These are phyloP conservation scores for Teratosphaeria destructans DNA, from an alignment of 2,329 filamentous ascomycete species.

Conservation along the genomic window DNA sequence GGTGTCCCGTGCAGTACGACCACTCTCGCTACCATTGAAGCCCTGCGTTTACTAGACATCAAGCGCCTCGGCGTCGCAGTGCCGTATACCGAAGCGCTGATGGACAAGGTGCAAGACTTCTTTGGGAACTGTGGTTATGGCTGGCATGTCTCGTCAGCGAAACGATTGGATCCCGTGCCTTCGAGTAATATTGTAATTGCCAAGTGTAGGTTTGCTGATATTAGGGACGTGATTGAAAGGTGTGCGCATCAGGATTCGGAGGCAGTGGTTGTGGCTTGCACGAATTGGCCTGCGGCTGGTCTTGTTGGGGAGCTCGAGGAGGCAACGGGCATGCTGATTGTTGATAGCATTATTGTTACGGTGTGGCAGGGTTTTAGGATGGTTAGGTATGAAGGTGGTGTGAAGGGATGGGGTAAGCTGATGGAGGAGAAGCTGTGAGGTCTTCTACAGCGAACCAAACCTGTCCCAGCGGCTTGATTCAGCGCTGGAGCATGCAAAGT, in stretches of 20 bases:
- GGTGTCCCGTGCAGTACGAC: constrained; percentile 13
- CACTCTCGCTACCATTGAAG: constrained; percentile 14
- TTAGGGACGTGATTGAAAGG: constrained; percentile 19
- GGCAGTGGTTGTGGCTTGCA: constrained; percentile 24
- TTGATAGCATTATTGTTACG: constrained; percentile 27
- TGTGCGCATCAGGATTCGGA: constrained; percentile 18
- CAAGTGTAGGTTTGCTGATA: constrained; percentile 6
- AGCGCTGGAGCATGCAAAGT: too few relatives aligned
- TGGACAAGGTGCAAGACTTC: constrained; percentile 9
- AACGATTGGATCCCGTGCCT: constrained; percentile 6
- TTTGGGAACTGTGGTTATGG: constrained; percentile 7
- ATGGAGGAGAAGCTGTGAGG: not conserved
- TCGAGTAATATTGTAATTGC: constrained; percentile 12
- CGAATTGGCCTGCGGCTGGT: constrained; percentile 23
- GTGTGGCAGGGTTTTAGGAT: constrained; percentile 22
- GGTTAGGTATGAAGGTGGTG: constrained; percentile 1
- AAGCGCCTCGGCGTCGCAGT: constrained; percentile 12
- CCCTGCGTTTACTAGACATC: constrained; percentile 6
- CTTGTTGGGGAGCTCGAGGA: constrained; percentile 22
- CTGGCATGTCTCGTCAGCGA: constrained; percentile 4
- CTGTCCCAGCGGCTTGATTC: too few relatives aligned
- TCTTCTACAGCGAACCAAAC: not conserved
- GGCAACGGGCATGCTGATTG: constrained; percentile 19
- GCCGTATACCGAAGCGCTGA: constrained; percentile 10
- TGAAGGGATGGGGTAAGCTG: constrained; percentile 11